Evolutionary conservation across 108 stramenopile genomes (phyloP).

Genomic region (Seminavis robusta): DNA sequence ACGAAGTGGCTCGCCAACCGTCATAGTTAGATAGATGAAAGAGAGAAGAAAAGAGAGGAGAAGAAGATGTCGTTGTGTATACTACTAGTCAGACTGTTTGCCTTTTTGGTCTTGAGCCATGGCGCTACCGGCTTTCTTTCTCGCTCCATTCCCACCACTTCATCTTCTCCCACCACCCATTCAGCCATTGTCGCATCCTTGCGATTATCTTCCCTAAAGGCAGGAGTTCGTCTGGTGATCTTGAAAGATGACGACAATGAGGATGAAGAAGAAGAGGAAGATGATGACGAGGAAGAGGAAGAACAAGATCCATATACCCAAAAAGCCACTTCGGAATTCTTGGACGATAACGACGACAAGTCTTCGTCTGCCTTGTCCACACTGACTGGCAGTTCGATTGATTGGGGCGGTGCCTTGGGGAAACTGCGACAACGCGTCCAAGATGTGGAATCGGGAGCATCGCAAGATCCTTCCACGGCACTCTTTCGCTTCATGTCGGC

Average conservation of each 20-base stretch:
- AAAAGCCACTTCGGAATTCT: conserved; percentile 54
- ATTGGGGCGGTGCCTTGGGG: conserved; percentile 79
- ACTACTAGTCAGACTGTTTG: too few relatives aligned
- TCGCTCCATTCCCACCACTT: too few relatives aligned
- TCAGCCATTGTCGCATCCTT: too few relatives aligned
- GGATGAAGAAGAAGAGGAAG: conserved; percentile 46
- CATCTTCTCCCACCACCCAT: too few relatives aligned
- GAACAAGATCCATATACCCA: conserved; percentile 43
- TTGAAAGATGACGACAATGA: conserved; percentile 9
- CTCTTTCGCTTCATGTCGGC: conserved; percentile 69
- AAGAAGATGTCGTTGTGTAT: too few relatives aligned
- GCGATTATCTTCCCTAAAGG: too few relatives aligned
- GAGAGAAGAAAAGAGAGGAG: too few relatives aligned
- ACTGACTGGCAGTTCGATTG: conserved; percentile 27
- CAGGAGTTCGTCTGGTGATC: too few relatives aligned
- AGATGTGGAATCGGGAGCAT: conserved; percentile 63
- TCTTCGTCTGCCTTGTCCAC: neutral
- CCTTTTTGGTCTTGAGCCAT: too few relatives aligned
- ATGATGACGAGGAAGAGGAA: conserved; percentile 46
- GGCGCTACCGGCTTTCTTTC: too few relatives aligned
- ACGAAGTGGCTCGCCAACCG: too few relatives aligned
- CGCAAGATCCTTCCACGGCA: conserved; percentile 57
- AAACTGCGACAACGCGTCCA: conserved; percentile 56
- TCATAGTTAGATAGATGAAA: too few relatives aligned
- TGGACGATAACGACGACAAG: conserved; percentile 9